Evolutionary conservation across 2,329 filamentous ascomycete species (phyloP), one percentile per base, ranked within the genome.

Genomic region (Diaporthe humulicola): DNA sequence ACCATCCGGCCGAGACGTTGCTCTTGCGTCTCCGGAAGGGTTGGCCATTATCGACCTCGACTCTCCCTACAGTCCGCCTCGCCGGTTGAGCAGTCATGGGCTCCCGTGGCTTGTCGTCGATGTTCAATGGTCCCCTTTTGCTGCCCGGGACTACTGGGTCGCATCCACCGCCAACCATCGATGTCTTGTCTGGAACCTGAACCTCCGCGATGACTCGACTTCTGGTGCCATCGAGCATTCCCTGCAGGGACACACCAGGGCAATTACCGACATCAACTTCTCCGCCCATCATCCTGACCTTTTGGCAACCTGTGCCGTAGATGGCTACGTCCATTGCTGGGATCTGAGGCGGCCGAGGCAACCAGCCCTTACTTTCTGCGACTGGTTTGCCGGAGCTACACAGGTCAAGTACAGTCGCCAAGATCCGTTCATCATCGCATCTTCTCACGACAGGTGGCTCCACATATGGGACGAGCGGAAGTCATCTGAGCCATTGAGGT

Each of bases 181-280:
- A 79, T 97, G 96, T 28, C 87, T 98, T 69, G 94, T 98, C 28
- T 98, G 95, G 95, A 98, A 98, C 82, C 87, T 98, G 75, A 95
- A 93, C 78, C 89, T 95, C 82, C 89, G 91, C 75, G 93, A 95
- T 78, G 94, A 96, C 79, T 94, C 93, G 0, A 86, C 87, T 36
- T 88, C 89, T 9, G 91, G 91, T 3, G 90, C 92, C 54, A 95
- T 98, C 77, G 95, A 98, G 82, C 94, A 96, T 83, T 96, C 95
- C 17, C 88, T 98, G 19, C 94, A 97, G 80, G 95, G 93, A 2
- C 96, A 84, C 83, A 94, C 91, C 60, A 90, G 96, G 78, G 95
- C 96, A 76, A 98, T 98, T 78, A 98, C 96, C 10, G 96, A 98
- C 82, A 95, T 98, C 83, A 98, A 98, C 83, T 98, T 98, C 83